Evolutionary conservation across 345 rosid species (phyloP), one percentile per base, ranked within the genome.

Genomic region (Noccaea caerulescens): DNA sequence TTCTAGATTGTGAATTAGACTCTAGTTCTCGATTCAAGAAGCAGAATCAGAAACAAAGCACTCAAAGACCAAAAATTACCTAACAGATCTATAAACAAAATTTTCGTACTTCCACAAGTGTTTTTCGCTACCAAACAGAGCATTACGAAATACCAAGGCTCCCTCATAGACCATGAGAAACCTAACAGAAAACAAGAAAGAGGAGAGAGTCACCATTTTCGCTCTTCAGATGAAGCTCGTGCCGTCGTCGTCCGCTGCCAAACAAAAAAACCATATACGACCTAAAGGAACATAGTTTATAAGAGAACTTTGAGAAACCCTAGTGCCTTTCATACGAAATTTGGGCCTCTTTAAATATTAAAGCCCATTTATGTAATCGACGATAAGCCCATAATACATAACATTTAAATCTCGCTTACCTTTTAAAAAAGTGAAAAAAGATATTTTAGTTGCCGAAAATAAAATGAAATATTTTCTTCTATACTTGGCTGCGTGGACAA

Each of bases 161-260:
- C 39, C 11, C 1, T 7, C 13, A 4, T 47, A 23, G 33, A 3
- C 13, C 42, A 39, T 1, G 6, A 50, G 4, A 58, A 23, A 20
- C 11, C 7, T 3, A 11, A 2, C 34, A 42, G 58, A 45, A 1
- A 53, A 0, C 3, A 18, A 68, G 18, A 8, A 12, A 16, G 66
- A 16, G 10, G 43, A 54, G 65, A 54, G 27, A 52, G 1, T 52
- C 53, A 75, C 79, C 79, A 68, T 68, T 68, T 75, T 75, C 45
- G 70, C 69, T 75, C 44, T 44, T 27, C 27, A 55, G 39, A 27
- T 50, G 60, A 74, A 66, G 68, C 72, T 73, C 54, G 20, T 0
- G 61, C 66, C 72, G 68, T 43, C 78, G 73, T 57, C 66, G 9
- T 45, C 71, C 23, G 18, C 64, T 43, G 47, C 65, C 60, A 3